A percentile compares a stretch with the other conserved stretches of the same genome.
Evolutionary conservation across 352 stramenopile species (phyloP).

Genomic region (Phytophthora crassamura): DNA sequence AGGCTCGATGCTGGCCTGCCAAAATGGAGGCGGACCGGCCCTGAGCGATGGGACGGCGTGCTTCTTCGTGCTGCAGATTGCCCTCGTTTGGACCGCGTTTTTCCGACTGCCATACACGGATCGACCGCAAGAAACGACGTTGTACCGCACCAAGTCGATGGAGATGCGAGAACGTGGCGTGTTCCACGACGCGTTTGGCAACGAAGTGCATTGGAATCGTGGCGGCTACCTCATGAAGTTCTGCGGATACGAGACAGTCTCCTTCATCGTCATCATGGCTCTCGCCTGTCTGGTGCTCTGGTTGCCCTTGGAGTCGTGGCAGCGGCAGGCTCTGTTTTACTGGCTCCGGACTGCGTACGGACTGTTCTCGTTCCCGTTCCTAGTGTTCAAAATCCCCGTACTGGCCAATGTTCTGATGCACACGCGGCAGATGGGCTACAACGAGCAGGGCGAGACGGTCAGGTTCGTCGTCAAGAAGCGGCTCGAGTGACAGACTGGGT

Average conservation of each 20-base stretch:
- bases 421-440: conserved; percentile 88
- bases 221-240: conserved; percentile 90
- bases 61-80: conserved; percentile 88
- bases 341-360: conserved; percentile 89
- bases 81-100: conserved; percentile 86
- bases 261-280: conserved; percentile 76
- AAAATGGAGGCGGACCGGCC: conserved; percentile 62
- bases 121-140: conserved; percentile 57
- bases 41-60: conserved; percentile 73
- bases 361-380: conserved; percentile 87
- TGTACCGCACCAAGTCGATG: conserved; percentile 65
- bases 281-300: conserved; percentile 67
- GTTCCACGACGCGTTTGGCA: conserved; percentile 85
- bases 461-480: conserved; percentile 51
- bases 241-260: conserved; percentile 85
- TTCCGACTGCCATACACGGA: conserved; percentile 86
- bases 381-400: conserved; percentile 89
- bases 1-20: conserved; percentile 65
- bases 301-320: conserved; percentile 77
- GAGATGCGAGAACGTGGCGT: conserved; percentile 46
- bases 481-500: conserved; percentile 18
- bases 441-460: conserved; percentile 79
- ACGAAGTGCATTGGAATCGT: conserved; percentile 78
- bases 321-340: conserved; percentile 85
- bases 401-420: conserved; percentile 86